Conservation (phyloP, 768 basidiomycete species). For the Hypholoma sublateritium region DNA sequence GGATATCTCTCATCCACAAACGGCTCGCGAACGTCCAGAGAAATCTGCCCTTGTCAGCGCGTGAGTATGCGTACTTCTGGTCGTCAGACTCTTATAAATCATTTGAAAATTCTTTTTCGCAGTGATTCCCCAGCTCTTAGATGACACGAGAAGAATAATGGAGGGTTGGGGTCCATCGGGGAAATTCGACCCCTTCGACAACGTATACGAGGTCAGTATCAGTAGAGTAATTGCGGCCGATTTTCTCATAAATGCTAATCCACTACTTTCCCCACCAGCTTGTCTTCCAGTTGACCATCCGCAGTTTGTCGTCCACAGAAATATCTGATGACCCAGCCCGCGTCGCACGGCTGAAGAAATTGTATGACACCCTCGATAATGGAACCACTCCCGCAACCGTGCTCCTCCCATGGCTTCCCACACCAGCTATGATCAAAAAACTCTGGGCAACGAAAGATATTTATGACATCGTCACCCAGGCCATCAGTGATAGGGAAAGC, state of each 20-base stretch:
- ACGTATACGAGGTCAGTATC: constrained; percentile 59
- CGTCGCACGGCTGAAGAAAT: constrained; percentile 58
- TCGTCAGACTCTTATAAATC: background rate
- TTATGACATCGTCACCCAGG: constrained; percentile 63
- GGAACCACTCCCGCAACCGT: constrained; percentile 74
- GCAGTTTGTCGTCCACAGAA: constrained; percentile 65
- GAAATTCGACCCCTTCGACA: constrained; percentile 69
- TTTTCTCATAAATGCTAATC: background rate
- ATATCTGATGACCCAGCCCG: constrained; percentile 64
- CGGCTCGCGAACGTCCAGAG: constrained; percentile 65
- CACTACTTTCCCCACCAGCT: constrained; percentile 38
- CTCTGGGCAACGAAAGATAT: constrained; percentile 73
- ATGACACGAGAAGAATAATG: constrained; percentile 63
- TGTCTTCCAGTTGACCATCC: constrained; percentile 71
- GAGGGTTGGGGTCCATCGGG: constrained; percentile 66
- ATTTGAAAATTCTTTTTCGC: constrained; percentile 2
- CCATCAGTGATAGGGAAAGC: constrained; percentile 55
- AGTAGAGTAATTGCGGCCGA: background rate
- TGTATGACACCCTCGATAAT: constrained; percentile 69
- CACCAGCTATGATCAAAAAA: constrained; percentile 69
- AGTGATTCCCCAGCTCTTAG: constrained; percentile 68
- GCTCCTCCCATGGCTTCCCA: constrained; percentile 76
- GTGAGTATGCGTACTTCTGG: constrained; percentile 40
- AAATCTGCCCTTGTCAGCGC: constrained; percentile 55
- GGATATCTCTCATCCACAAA: constrained; percentile 68